Base-by-base conservation (phyloP, 1,284 basidiomycete genomes). In the Apiotrichum brassicae region DNA sequence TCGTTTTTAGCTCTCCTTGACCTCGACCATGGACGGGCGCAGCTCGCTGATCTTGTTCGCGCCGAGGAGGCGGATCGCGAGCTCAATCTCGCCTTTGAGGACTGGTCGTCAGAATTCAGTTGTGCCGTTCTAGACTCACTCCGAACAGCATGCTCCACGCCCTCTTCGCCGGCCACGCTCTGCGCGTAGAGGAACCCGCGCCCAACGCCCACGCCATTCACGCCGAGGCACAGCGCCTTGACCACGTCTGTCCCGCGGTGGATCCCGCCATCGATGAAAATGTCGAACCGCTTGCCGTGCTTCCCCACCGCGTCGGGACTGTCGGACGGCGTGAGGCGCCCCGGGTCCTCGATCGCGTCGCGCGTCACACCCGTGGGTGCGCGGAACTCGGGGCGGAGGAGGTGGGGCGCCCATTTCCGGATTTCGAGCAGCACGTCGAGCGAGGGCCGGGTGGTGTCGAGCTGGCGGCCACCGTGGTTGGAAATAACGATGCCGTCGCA, bases 161-260 rank as follows among this genome's bases (percentile, higher is more conserved):
- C 92, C 12, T 81, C 78, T 57, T 84, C 81, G 1, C 89, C 91
- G 51, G 89, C 93, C 5, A 87, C 87, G 79, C 86, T 86, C 74
- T 93, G 88, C 1, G 87, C 88, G 63, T 86, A 93, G n/a, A 95
- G 76, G 77, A 94, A 92, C 1, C 86, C 81, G 24, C 92, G 80
- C 0, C 92, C 92, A 22, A 97, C 76, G 2, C 93, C 92, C 6
- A 94, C 90, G 4, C 87, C 90, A 57, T 77, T 85, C 1, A 92
- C 93, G 33, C 92, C 93, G 23, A 97, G 76, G 59, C 89, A 93
- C 2, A 97, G 73, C 0, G 91, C 90, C 72, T 97, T 97, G 46
- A 97, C 74, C 8, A 94, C 83, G 69, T 93, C 90, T 78, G 87
- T 91, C 20, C 92, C 92, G 37, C 92, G 79, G 46, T 79, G 77